These are phyloP conservation scores for Colletotrichum tropicale DNA, from an alignment of 2,329 filamentous ascomycete genomes.

Conservation along the genomic window DNA sequence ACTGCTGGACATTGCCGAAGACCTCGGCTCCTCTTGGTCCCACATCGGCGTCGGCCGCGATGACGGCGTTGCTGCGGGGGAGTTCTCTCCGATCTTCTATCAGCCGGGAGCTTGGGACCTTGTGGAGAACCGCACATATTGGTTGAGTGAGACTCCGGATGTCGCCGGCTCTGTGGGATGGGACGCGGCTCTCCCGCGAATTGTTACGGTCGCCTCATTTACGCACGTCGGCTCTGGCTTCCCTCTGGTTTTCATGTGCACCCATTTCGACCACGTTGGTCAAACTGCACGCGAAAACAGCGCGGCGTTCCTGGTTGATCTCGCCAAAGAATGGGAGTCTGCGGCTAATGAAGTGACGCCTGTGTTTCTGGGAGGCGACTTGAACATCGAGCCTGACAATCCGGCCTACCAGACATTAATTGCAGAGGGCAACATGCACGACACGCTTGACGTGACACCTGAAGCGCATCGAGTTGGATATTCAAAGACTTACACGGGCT, in stretches of 20 bases:
- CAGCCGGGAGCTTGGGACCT: conserved; percentile 56
- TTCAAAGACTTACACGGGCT: conserved; percentile 33
- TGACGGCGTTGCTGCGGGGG: conserved; percentile 63
- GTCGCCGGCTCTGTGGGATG: conserved; percentile 63
- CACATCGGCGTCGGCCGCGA: conserved; percentile 63
- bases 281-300: conserved; percentile 41
- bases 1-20: conserved; percentile 43
- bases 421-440: conserved; percentile 23
- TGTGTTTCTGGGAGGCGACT: conserved; percentile 36
- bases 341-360: conserved; percentile 9
- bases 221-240: conserved; percentile 39
- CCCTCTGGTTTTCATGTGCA: conserved; percentile 51
- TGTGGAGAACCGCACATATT: conserved; percentile 57
- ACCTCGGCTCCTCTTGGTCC: conserved; percentile 49
- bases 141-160: conserved; percentile 65
- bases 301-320: conserved; percentile 40
- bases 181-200: conserved; percentile 48
- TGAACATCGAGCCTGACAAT: conserved; percentile 32
- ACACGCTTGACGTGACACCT: conserved; percentile 28
- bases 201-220: conserved; percentile 53
- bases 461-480: conserved; percentile 26
- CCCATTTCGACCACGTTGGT: conserved; percentile 58
- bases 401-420: conserved; percentile 29
- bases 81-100: conserved; percentile 74
- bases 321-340: conserved; percentile 29